Evolutionary conservation across 805 yeast species (phyloP), one percentile per base, ranked within the genome.

Genomic region (Saccharomycodes ludwigii): DNA sequence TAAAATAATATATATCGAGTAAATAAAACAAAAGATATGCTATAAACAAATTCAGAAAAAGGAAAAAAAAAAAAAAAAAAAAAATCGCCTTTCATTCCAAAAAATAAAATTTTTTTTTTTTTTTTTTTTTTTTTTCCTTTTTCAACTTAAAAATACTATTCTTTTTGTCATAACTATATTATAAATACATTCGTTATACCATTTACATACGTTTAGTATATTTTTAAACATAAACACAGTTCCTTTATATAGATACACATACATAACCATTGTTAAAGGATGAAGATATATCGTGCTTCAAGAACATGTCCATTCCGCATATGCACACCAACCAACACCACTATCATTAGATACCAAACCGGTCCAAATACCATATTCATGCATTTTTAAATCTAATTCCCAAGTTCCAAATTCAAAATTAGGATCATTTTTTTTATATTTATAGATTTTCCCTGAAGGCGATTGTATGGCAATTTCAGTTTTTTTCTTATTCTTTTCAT

Each of bases 221-320:
- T 17, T 33, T 28, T 28, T 28, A 18, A 21, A 5, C 24, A 19
- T 9, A 10, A 18, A n/a, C n/a, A n/a, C n/a, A n/a, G n/a, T n/a
- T n/a, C n/a, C n/a, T n/a, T n/a, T n/a, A n/a, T n/a, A n/a, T n/a
- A n/a, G n/a, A n/a, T n/a, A n/a, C n/a, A n/a, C n/a, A n/a, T n/a
- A n/a, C n/a, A n/a, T n/a, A n/a, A n/a, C n/a, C n/a, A n/a, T n/a
- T n/a, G n/a, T n/a, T n/a, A n/a, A n/a, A n/a, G n/a, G n/a, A n/a
- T n/a, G n/a, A n/a, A n/a, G n/a, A n/a, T n/a, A n/a, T n/a, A n/a
- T n/a, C n/a, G n/a, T n/a, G n/a, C n/a, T 22, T 18, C 41, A 56
- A 13, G 59, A 52, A 52, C 88, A 78, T 20, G 62, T 61, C 98
- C 98, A 88, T 54, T 85, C 95, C 10, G 94, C 85, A 56, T 82